These are phyloP conservation scores for Roridomyces roridus DNA, from an alignment of 768 basidiomycete species.

Conservation along the genomic window DNA sequence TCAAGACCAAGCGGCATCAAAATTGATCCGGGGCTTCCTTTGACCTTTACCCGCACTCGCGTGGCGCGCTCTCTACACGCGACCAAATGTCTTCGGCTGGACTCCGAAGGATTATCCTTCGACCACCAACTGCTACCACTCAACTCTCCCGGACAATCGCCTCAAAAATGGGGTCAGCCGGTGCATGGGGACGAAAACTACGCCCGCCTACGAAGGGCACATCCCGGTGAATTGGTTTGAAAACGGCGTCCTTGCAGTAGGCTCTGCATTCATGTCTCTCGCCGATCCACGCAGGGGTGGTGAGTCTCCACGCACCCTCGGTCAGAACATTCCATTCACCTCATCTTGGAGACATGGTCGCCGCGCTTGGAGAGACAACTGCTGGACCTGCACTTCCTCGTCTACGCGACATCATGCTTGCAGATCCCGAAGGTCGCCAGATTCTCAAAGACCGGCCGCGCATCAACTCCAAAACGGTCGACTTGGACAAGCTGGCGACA, in stretches of 20 bases:
- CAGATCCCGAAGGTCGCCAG: slow-evolving; percentile 79
- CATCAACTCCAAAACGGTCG: slow-evolving; percentile 76
- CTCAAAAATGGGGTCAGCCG: slow-evolving; percentile 17
- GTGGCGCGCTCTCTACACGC: too few relatives aligned
- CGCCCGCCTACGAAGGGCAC: slow-evolving; percentile 76
- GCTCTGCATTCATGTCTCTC: slow-evolving; percentile 84
- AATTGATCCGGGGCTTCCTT: too few relatives aligned
- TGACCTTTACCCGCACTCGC: too few relatives aligned
- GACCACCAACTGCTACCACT: too few relatives aligned
- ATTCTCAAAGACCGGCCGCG: slow-evolving; percentile 87
- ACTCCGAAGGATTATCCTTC: too few relatives aligned
- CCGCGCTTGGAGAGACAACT: slow-evolving; percentile 92
- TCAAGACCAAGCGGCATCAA: too few relatives aligned
- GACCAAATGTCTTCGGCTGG: not conserved
- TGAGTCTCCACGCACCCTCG: slow-evolving; percentile 42
- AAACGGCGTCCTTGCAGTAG: slow-evolving; percentile 83
- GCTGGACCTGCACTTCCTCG: slow-evolving; percentile 79
- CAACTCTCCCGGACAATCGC: not conserved
- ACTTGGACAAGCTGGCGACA: slow-evolving; percentile 68
- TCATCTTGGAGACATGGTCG: slow-evolving; percentile 81
- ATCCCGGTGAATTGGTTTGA: slow-evolving; percentile 85
- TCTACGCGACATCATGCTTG: slow-evolving; percentile 79
- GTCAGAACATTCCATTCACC: not conserved
- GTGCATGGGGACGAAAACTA: slow-evolving; percentile 27
- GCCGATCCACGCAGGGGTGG: slow-evolving; percentile 85